Evolutionary conservation across 1,284 basidiomycete genomes (phyloP).

Genomic region (Macrocystidia cucumis): DNA sequence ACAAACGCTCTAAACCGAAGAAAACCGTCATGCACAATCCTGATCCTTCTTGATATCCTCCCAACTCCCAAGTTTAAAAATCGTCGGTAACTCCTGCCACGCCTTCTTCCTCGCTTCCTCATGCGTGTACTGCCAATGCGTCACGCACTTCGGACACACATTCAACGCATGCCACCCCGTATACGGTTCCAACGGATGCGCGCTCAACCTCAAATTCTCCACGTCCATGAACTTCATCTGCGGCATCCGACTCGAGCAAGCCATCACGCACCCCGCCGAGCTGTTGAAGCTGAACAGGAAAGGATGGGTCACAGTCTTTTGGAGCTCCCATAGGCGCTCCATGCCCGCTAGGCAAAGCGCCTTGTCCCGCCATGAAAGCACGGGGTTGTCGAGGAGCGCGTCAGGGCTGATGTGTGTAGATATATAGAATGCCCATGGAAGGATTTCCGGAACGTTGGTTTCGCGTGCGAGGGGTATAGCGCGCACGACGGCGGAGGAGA

Average conservation of each 20-base stretch:
- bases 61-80: background rate
- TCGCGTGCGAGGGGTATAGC: constrained; percentile 30
- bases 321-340: constrained; percentile 26
- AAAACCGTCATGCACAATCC: too few relatives aligned
- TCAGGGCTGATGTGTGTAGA: constrained; percentile 26
- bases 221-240: constrained; percentile 17
- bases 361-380: constrained; percentile 29
- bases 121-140: constrained; percentile 19
- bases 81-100: background rate
- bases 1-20: too few relatives aligned
- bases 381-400: constrained; percentile 20
- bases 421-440: constrained; percentile 34
- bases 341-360: constrained; percentile 28
- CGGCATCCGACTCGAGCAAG: constrained; percentile 12
- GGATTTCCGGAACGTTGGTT: constrained; percentile 26
- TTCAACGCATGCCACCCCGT: constrained; percentile 21
- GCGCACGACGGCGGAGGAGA: constrained; percentile 24
- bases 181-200: constrained; percentile 27
- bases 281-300: constrained; percentile 24
- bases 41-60: background rate
- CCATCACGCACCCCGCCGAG: constrained; percentile 15
- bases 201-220: constrained; percentile 21
- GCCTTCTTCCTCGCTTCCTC: constrained; percentile 22
- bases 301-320: constrained; percentile 23
- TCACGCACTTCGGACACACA: constrained; percentile 22